A percentile compares a stretch with the other conserved stretches of the same genome.
Evolutionary conservation across 1,139 yeast species (phyloP).

Genomic region (Kluyveromyces sp.): DNA sequence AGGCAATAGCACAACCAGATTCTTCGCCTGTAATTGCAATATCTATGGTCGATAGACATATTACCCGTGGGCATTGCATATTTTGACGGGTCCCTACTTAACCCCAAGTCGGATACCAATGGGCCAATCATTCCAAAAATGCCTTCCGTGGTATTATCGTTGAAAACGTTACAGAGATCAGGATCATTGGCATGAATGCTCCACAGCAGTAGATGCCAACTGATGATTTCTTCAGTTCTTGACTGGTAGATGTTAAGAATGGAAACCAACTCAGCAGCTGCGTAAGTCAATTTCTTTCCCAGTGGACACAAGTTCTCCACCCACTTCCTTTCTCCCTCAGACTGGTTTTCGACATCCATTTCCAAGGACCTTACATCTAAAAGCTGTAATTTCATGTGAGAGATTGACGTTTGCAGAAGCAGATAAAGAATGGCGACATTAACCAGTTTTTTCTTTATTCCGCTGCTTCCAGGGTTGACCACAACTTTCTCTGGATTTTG

Average conservation of each 20-base stretch:
- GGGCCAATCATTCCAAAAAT: conserved; percentile 22
- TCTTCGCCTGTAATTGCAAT: conserved; percentile 26
- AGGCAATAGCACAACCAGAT: conserved; percentile 25
- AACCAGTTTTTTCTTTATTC: conserved; percentile 2
- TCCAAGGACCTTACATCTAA: conserved; percentile 1
- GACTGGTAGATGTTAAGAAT: conserved; percentile 6
- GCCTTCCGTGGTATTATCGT: conserved; percentile 27
- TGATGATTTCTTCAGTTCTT: conserved; percentile 24
- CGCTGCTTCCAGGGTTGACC: conserved; percentile 1
- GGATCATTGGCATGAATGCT: conserved; percentile 26
- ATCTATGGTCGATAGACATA: conserved; percentile 16
- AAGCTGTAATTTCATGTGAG: conserved; percentile 1
- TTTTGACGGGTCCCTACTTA: conserved; percentile 30
- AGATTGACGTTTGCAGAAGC: conserved; percentile 4
- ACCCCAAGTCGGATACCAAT: conserved; percentile 27
- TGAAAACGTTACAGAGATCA: conserved; percentile 27
- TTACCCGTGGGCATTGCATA: conserved; percentile 17
- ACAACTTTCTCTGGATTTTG: neutral
- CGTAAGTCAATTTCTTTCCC: conserved; percentile 1
- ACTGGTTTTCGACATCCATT: neutral
- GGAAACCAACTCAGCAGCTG: conserved; percentile 4
- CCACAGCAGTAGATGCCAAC: conserved; percentile 27
- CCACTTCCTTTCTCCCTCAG: conserved; percentile 2
- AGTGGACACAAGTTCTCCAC: neutral
- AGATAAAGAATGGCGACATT: conserved; percentile 6